Percentiles rank a stretch among this genome's conserved stretches.
phyloP scores from a whole-genome alignment of 2,329 filamentous ascomycete genomes.

The Clonostachys sp. region DNA sequence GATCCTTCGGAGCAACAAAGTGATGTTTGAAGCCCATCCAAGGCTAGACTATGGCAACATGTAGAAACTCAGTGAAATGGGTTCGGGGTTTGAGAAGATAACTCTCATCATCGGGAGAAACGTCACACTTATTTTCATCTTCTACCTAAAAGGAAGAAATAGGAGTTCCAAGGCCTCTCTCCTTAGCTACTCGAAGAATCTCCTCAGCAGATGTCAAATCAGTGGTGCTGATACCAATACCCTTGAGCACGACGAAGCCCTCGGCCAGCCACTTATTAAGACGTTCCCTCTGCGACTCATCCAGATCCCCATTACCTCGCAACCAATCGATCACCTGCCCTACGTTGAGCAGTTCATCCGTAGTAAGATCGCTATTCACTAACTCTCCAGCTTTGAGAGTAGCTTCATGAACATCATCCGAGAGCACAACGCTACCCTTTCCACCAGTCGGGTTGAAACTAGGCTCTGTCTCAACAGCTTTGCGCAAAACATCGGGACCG shows the following conservation, averaged over 20 bases:
- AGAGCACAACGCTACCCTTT: not conserved
- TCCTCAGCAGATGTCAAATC: conserved; percentile 60
- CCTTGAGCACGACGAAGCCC: conserved; percentile 67
- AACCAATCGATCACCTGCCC: conserved; percentile 56
- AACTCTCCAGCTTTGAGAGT: conserved; percentile 21
- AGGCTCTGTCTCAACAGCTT: conserved; percentile 8
- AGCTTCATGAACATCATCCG: conserved; percentile 3
- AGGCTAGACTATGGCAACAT: no score
- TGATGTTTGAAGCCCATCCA: no score
- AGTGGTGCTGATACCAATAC: conserved; percentile 64
- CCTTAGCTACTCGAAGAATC: conserved; percentile 49
- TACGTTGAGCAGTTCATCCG: conserved; percentile 24
- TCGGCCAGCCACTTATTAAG: conserved; percentile 55
- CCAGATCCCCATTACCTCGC: conserved; percentile 22
- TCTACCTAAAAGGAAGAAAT: not conserved
- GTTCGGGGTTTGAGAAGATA: no score
- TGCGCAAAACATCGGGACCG: conserved; percentile 17
- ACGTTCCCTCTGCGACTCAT: conserved; percentile 22
- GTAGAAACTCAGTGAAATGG: no score
- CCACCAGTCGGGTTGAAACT: not conserved
- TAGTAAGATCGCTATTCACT: conserved; percentile 14
- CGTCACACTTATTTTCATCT: not conserved
- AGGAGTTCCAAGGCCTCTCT: conserved; percentile 44
- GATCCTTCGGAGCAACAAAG: no score
- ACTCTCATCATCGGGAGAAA: no score